Percentiles rank a stretch among this genome's conserved stretches.
These are phyloP conservation scores for Volvariella volvacea DNA, from an alignment of 1,284 basidiomycete genomes.

Conservation along the genomic window DNA sequence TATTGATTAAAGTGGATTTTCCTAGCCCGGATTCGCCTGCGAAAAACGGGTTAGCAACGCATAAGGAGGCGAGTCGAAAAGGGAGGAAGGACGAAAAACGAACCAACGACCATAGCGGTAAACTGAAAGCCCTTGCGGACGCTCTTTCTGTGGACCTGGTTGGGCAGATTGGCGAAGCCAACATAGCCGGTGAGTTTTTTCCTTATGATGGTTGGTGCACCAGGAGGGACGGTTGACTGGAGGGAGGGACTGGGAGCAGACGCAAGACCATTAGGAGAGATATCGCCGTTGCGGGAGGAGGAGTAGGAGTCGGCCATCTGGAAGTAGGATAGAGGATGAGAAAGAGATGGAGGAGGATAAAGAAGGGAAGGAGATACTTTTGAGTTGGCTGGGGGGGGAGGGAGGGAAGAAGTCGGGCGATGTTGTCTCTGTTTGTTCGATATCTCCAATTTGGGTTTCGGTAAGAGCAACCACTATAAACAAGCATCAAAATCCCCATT, in stretches of 20 bases:
- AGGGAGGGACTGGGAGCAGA: slow-evolving; percentile 60
- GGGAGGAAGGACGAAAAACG: slow-evolving; percentile 28
- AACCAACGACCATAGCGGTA: slow-evolving; percentile 94
- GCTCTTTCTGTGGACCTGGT: slow-evolving; percentile 96
- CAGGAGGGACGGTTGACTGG: slow-evolving; percentile 31
- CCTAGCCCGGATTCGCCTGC: slow-evolving; percentile 95
- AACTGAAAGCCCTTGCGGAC: slow-evolving; percentile 97
- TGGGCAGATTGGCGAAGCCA: slow-evolving; percentile 83
- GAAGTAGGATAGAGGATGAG: slow-evolving; percentile 17
- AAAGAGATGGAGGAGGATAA: slow-evolving; percentile 19
- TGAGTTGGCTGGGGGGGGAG: slow-evolving; percentile 35
- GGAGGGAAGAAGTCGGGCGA: slow-evolving; percentile 45
- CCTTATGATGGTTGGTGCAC: slow-evolving; percentile 61
- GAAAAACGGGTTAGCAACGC: slow-evolving; percentile 6
- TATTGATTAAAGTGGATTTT: slow-evolving; percentile 97
- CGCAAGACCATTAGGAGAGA: slow-evolving; percentile 48
- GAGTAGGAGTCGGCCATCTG: slow-evolving; percentile 71
- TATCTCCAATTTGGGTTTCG: slow-evolving; percentile 33
- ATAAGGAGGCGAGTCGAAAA: slow-evolving; percentile 19
- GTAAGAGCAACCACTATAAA: slow-evolving; percentile 30
- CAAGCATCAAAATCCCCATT: slow-evolving; percentile 7
- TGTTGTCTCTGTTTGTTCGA: slow-evolving; percentile 36
- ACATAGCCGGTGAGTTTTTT: slow-evolving; percentile 93
- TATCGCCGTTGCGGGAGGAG: slow-evolving; percentile 59
- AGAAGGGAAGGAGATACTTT: slow-evolving; percentile 34